Evolutionary conservation across 2,329 filamentous ascomycete genomes (phyloP).

Genomic region (Diaporthe longicolla): DNA sequence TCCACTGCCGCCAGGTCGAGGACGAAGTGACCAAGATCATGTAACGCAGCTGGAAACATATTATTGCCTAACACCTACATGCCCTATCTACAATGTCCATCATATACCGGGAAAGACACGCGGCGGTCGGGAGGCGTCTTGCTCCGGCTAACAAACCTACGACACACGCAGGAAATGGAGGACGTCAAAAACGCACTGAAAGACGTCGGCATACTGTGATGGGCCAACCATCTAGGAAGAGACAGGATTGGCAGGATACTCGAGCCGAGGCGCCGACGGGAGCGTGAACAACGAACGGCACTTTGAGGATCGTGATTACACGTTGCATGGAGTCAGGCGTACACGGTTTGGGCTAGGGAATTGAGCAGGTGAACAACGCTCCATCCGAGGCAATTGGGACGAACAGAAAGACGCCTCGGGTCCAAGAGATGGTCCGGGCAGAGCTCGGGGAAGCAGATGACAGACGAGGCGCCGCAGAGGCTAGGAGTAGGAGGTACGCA

Average conservation of each 20-base stretch:
- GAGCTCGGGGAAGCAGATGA: conserved; percentile 11
- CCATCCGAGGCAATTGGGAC: conserved; percentile 6
- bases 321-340: conserved; percentile 34
- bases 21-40: conserved; percentile 93
- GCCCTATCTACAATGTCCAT: conserved; percentile 28
- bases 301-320: conserved; percentile 3
- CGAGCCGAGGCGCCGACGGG: conserved; percentile 7
- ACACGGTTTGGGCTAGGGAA: conserved; percentile 7
- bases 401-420: not conserved
- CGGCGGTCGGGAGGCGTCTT: conserved; percentile 19
- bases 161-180: conserved; percentile 59
- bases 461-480: conserved; percentile 2
- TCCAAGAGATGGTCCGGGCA: not conserved
- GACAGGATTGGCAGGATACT: not conserved
- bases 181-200: conserved; percentile 54
- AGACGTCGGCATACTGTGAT: conserved; percentile 39
- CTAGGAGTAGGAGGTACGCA: conserved; percentile 40
- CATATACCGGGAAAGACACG: conserved; percentile 30
- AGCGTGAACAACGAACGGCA: conserved; percentile 12
- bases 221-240: not conserved
- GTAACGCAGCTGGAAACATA: conserved; percentile 62
- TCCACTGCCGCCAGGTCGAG: conserved; percentile 77
- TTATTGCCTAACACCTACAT: conserved; percentile 20
- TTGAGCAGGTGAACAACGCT: not conserved
- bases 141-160: conserved; percentile 38